Percentiles rank a stretch among this genome's conserved stretches.
phyloP scores from a whole-genome alignment of 2,329 filamentous ascomycete genomes.

The Verticillium nonalfalfae region DNA sequence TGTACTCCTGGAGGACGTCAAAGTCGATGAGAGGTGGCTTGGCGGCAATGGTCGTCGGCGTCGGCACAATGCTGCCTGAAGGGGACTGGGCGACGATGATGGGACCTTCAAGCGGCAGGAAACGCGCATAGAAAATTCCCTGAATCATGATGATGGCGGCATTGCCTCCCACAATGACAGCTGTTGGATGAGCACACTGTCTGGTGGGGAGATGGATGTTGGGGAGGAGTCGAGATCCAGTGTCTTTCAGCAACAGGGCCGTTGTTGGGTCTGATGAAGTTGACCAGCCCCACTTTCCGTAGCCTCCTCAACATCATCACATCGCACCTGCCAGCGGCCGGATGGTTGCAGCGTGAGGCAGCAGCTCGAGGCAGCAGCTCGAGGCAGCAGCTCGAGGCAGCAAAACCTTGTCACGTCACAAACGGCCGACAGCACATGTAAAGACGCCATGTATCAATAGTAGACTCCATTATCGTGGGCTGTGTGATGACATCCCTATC shows the following conservation, averaged over 20 bases:
- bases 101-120: constrained; percentile 60
- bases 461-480: not conserved
- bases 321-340: too few relatives aligned
- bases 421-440: too few relatives aligned
- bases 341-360: too few relatives aligned
- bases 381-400: too few relatives aligned
- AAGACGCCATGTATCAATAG: not conserved
- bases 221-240: not conserved
- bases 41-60: constrained; percentile 21
- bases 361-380: too few relatives aligned
- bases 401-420: too few relatives aligned
- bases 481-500: not conserved
- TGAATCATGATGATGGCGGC: constrained; percentile 48
- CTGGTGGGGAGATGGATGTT: not conserved
- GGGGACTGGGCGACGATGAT: constrained; percentile 58
- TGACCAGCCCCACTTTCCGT: not conserved
- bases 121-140: constrained; percentile 65
- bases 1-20: constrained; percentile 79
- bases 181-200: not conserved
- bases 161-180: constrained; percentile 1
- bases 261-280: not conserved
- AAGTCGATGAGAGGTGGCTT: constrained; percentile 73
- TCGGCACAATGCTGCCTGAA: constrained; percentile 53
- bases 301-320: not conserved
- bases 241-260: not conserved